These are phyloP conservation scores for Nakaseomyces sp. DNA, from an alignment of 1,139 yeast species.

Conservation along the genomic window DNA sequence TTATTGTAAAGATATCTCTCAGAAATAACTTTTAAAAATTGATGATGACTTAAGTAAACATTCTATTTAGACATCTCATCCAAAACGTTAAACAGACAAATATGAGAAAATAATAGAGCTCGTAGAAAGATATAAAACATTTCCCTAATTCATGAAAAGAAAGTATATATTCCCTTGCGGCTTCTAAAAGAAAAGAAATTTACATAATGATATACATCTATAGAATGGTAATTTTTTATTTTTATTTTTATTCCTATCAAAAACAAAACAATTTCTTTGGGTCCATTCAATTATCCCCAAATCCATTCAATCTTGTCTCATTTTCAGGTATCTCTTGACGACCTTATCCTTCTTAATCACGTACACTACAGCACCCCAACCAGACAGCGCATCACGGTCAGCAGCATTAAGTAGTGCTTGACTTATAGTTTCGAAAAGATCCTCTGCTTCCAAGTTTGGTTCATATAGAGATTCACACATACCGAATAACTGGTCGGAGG, in stretches of 20 bases:
- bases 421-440: conserved; percentile 88
- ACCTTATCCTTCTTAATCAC: conserved; percentile 89
- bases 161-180: not conserved
- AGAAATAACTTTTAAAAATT: too few relatives aligned
- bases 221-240: not conserved
- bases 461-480: conserved; percentile 98
- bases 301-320: conserved; percentile 73
- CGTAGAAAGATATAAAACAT: not conserved
- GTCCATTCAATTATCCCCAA: not conserved
- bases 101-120: too few relatives aligned
- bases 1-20: too few relatives aligned
- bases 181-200: not conserved
- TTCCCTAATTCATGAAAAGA: not conserved
- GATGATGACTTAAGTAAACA: too few relatives aligned
- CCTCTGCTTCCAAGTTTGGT: conserved; percentile 89
- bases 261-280: not conserved
- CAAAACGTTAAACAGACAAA: too few relatives aligned
- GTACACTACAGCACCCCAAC: conserved; percentile 98
- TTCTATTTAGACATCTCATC: too few relatives aligned
- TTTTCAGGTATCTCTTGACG: conserved; percentile 74
- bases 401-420: conserved; percentile 92
- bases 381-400: conserved; percentile 94
- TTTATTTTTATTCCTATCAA: too few relatives aligned
- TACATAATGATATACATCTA: conserved; percentile 3
- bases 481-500: conserved; percentile 90